phyloP scores from a whole-genome alignment of 768 basidiomycete genomes.

The Mycena galopus region DNA sequence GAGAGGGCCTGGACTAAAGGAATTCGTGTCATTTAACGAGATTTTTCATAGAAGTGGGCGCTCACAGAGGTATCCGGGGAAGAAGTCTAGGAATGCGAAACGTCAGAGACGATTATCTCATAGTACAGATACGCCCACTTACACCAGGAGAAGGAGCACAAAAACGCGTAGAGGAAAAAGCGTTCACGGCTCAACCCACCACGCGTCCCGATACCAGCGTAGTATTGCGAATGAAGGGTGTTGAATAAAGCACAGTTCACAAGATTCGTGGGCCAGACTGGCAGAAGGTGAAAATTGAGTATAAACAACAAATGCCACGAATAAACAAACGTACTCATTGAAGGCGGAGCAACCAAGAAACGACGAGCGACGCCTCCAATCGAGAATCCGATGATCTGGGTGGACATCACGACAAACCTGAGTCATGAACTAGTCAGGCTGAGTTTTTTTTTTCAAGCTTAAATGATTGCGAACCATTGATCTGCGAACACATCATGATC shows the following conservation, averaged over 20 bases:
- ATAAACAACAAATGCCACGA: background rate
- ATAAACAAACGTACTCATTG: conserved; percentile 65
- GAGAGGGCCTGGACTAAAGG: conserved; percentile 64
- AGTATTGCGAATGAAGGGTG: conserved; percentile 81
- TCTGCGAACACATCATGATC: conserved; percentile 54
- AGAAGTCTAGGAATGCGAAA: conserved; percentile 42
- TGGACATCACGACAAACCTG: conserved; percentile 78
- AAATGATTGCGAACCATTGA: conserved; percentile 58
- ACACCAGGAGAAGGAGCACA: conserved; percentile 70
- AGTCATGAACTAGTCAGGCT: background rate
- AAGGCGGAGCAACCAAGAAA: conserved; percentile 81
- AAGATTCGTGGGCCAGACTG: conserved; percentile 85
- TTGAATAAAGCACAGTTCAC: conserved; percentile 85
- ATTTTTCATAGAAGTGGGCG: background rate
- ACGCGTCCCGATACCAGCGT: conserved; percentile 73
- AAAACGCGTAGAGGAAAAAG: conserved; percentile 80
- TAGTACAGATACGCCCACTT: conserved; percentile 40
- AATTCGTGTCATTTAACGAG: background rate
- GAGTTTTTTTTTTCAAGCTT: too few relatives aligned
- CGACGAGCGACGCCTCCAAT: conserved; percentile 79
- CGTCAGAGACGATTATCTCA: background rate
- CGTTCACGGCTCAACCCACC: conserved; percentile 80
- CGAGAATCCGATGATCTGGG: conserved; percentile 86
- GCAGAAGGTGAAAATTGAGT: background rate
- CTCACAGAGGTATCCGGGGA: conserved; percentile 78